Conservation (phyloP, 768 basidiomycete genomes). For the Leccinum uliginosum region DNA sequence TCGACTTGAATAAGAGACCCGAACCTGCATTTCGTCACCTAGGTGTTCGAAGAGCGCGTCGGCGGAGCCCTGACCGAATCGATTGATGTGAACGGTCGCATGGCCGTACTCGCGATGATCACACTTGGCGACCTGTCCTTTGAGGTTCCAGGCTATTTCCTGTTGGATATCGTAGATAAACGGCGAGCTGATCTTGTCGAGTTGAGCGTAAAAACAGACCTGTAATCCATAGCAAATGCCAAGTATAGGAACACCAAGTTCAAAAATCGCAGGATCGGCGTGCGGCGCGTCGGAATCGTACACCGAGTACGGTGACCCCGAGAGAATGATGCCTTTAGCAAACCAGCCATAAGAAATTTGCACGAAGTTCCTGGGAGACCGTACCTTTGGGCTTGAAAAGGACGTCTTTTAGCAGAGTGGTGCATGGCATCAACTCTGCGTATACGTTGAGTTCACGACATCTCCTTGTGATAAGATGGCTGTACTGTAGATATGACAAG, state of each 20-base stretch:
- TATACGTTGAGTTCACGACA: slow-evolving; percentile 98
- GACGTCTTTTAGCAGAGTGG: slow-evolving; percentile 81
- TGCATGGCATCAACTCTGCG: slow-evolving; percentile 97
- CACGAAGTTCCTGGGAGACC: neutral
- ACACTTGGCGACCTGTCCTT: slow-evolving; percentile 80
- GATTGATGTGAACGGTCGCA: slow-evolving; percentile 72
- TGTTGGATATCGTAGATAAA: slow-evolving; percentile 28
- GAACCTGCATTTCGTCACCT: slow-evolving; percentile 85
- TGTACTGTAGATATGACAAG: slow-evolving; percentile 55
- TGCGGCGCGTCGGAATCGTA: slow-evolving; percentile 92
- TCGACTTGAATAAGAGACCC: slow-evolving; percentile 9
- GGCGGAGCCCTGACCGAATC: slow-evolving; percentile 50
- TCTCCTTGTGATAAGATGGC: slow-evolving; percentile 94
- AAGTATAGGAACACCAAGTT: slow-evolving; percentile 83
- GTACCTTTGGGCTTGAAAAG: slow-evolving; percentile 92
- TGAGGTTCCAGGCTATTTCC: slow-evolving; percentile 91
- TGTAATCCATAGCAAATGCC: slow-evolving; percentile 98
- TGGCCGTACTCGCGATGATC: slow-evolving; percentile 95
- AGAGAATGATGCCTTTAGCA: slow-evolving; percentile 81
- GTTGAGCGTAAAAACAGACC: slow-evolving; percentile 38
- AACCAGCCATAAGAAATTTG: neutral
- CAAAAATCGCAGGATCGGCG: slow-evolving; percentile 88
- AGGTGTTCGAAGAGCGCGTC: slow-evolving; percentile 84
- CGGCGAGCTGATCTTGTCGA: neutral
- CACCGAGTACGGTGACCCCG: slow-evolving; percentile 97